Conservation (phyloP, 2,329 filamentous ascomycete genomes). For the Talaromyces marneffei region DNA sequence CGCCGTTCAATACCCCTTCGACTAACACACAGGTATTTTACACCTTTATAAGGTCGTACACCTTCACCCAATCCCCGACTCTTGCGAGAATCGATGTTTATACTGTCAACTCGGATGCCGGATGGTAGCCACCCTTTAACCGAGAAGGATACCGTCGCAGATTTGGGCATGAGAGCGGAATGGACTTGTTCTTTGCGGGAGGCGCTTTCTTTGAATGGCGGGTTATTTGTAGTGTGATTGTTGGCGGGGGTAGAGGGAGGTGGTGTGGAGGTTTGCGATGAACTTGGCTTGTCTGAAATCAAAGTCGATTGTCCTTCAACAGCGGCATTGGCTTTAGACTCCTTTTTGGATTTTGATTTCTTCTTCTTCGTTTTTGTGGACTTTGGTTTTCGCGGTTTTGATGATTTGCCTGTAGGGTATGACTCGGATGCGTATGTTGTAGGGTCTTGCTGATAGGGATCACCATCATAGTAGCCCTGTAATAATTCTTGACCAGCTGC, state of each 20-base stretch:
- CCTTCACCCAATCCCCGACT: conserved; percentile 80
- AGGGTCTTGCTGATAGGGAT: conserved; percentile 24
- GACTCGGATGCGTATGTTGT: conserved; percentile 20
- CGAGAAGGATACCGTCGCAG: conserved; percentile 61
- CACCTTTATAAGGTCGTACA: conserved; percentile 93
- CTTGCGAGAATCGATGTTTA: conserved; percentile 64
- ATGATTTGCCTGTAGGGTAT: conserved; percentile 10
- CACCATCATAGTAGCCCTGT: conserved; percentile 42
- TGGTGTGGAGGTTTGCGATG: conserved; percentile 14
- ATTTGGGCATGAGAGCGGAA: conserved; percentile 72
- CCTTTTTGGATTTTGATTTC: conserved; percentile 23
- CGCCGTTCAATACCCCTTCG: conserved; percentile 48
- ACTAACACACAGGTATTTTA: conserved; percentile 85
- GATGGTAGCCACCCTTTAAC: conserved; percentile 61
- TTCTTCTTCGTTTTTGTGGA: conserved; percentile 25
- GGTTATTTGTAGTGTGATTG: conserved; percentile 15
- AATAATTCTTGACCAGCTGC: conserved; percentile 35
- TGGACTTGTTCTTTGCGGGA: conserved; percentile 55
- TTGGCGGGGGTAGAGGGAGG: conserved; percentile 1
- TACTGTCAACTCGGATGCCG: conserved; percentile 57
- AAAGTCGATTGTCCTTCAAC: conserved; percentile 12
- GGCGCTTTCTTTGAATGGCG: conserved; percentile 16
- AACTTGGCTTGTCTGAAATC: conserved; percentile 17
- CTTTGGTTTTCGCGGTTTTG: conserved; percentile 29
- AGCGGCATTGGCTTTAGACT: conserved; percentile 9